Evolutionary conservation across 768 basidiomycete genomes (phyloP), one percentile per base, ranked within the genome.

Genomic region (Omphalotus guepiniiformis): DNA sequence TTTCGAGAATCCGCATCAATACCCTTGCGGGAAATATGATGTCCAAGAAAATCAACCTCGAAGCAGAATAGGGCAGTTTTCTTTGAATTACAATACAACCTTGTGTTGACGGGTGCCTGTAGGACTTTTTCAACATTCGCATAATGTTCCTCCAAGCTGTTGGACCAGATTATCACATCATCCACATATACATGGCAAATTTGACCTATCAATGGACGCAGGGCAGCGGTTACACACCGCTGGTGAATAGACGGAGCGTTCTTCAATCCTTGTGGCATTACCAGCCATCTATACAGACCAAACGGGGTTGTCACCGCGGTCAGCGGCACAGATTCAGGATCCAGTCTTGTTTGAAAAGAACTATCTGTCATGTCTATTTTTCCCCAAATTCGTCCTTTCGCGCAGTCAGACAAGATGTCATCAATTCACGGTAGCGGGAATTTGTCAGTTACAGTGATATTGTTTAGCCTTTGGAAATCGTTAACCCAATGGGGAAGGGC

Each of bases 111-210:
- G 0, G 69, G 48, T 0, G 62, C 58, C 0, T 52, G 13, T 0
- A 71, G 50, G 0, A 71, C 50, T 0, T 41, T 13, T 0, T 23
- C 6, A 1, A 69, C 52, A 42, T 69, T 48, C 1, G 22, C 0
- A 1, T 50, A 29, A 22, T 74, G 73, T 41, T 72, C 65, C 2
- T 65, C 66, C 0, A 67, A 13, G 0, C 56, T 49, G 0, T 70
- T 8, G 0, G 71, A 77, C 67, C 69, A 76, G 22, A 75, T 72
- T 11, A 76, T 57, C 34, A 75, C 70, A 42, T 75, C 66, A 44
- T 77, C 70, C 0, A 76, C 55, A 48, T 76, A 76, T 1, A 73
- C 62, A 46, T 75, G 68, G 42, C 71, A 70, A 38, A 74, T 64
- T 2, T 58, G 55, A 0, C 74, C 72, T 19, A 79, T 63, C 9